These are phyloP conservation scores for Silene vulgaris DNA, from an alignment of 179 eudicot species.

Conservation along the genomic window DNA sequence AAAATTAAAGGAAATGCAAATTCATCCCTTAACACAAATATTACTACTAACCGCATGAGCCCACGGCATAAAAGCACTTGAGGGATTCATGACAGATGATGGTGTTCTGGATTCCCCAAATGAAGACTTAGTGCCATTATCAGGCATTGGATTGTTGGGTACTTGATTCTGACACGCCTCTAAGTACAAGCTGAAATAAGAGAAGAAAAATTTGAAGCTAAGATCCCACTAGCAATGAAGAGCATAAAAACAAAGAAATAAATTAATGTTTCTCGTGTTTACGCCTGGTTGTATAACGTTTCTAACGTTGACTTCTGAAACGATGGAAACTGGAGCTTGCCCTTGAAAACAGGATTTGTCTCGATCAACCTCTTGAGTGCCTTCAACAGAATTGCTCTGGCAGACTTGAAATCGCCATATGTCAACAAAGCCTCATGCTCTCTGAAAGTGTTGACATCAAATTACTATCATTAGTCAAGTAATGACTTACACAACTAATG, in stretches of 20 bases:
- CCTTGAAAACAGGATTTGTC: conserved; percentile 44
- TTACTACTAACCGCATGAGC: too few relatives aligned
- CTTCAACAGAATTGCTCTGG: conserved; percentile 44
- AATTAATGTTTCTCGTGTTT: too few relatives aligned
- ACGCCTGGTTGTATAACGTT: conserved; percentile 45
- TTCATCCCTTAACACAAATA: too few relatives aligned
- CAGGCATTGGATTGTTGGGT: conserved; percentile 73
- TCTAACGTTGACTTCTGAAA: conserved; percentile 40
- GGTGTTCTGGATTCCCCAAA: conserved; percentile 52
- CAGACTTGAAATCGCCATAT: conserved; percentile 48
- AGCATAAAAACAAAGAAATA: too few relatives aligned
- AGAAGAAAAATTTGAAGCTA: too few relatives aligned
- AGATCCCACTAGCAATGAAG: too few relatives aligned
- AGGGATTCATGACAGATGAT: conserved; percentile 69
- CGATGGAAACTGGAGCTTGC: conserved; percentile 43
- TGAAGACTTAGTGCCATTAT: conserved; percentile 58
- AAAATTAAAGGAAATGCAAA: too few relatives aligned
- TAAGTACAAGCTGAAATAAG: conserved; percentile 64
- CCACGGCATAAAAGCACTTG: conserved; percentile 14
- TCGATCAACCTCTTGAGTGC: conserved; percentile 44
- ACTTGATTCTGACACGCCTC: conserved; percentile 54
- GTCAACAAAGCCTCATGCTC: conserved; percentile 47
- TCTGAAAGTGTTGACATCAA: conserved; percentile 28
- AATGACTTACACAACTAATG: too few relatives aligned
- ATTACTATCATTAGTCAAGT: neutral